These are phyloP conservation scores for Xylaria sp. DNA, from an alignment of 2,329 filamentous ascomycete species.

Conservation along the genomic window DNA sequence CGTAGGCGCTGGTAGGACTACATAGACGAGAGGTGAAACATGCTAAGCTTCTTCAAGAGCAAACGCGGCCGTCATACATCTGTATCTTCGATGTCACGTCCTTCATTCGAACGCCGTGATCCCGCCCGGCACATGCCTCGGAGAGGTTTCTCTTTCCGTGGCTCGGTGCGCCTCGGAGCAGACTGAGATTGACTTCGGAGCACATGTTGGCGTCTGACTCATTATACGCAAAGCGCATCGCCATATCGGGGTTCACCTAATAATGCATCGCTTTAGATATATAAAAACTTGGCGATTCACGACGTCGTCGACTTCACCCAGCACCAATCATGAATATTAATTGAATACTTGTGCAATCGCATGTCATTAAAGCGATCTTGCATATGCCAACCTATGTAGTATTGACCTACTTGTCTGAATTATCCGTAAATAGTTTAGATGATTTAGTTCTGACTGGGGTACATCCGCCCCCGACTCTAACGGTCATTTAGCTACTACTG, in stretches of 20 bases:
- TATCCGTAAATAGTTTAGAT: too few relatives aligned
- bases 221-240: conserved; percentile 8
- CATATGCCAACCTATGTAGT: too few relatives aligned
- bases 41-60: conserved; percentile 14
- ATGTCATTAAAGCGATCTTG: too few relatives aligned
- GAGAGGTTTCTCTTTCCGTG: background rate
- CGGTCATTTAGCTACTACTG: background rate
- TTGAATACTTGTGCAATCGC: too few relatives aligned
- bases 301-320: too few relatives aligned
- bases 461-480: background rate
- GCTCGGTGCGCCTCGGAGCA: background rate
- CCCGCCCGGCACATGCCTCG: conserved; percentile 13
- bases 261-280: conserved; percentile 3
- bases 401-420: too few relatives aligned
- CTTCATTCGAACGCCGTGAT: conserved; percentile 14
- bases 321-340: too few relatives aligned
- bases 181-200: background rate
- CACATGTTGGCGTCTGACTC: conserved; percentile 11
- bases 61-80: conserved; percentile 26
- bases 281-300: background rate
- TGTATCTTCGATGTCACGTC: background rate
- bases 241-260: conserved; percentile 13
- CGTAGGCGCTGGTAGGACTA: conserved; percentile 6
- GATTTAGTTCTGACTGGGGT: background rate
- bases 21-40: conserved; percentile 21